A percentile compares a stretch with the other conserved stretches of the same genome.
phyloP scores from a whole-genome alignment of 441 rosid species.

The Metrosideros polymorpha region DNA sequence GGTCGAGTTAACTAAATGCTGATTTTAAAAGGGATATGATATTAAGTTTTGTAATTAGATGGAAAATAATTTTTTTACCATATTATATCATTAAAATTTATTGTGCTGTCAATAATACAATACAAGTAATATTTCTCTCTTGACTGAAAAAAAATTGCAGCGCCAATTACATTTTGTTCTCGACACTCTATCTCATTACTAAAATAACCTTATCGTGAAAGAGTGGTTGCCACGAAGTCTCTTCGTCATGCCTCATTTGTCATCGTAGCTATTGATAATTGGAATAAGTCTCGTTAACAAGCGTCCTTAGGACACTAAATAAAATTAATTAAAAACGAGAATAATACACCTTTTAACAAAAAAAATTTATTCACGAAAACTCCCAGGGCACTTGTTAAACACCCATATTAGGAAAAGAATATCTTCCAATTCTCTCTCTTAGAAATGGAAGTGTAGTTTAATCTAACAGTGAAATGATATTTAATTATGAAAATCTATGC shows the following conservation, averaged over 20 bases:
- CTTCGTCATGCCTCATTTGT: not conserved
- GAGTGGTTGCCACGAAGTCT: not conserved
- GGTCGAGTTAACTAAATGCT: not conserved
- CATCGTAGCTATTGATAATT: not conserved
- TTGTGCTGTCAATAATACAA: not conserved
- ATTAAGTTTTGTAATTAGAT: not conserved
- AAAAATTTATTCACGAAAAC: not conserved
- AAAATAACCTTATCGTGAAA: not conserved
- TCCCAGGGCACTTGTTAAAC: not conserved
- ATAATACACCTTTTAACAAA: too few relatives aligned
- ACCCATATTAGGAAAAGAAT: not conserved
- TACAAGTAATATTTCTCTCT: not conserved
- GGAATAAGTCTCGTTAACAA: not conserved
- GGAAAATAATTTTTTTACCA: not conserved
- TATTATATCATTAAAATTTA: too few relatives aligned
- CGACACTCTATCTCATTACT: not conserved
- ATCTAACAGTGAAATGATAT: not conserved
- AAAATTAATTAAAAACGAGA: not conserved
- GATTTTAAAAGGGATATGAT: not conserved
- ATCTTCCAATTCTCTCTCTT: not conserved
- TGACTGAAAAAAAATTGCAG: not conserved
- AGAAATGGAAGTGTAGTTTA: not conserved
- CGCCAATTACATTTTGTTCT: not conserved
- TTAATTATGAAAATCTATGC: not conserved
- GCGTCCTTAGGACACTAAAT: not conserved